Evolutionary conservation across 495 filamentous ascomycete species (phyloP).

Genomic region (Podospora australis): DNA sequence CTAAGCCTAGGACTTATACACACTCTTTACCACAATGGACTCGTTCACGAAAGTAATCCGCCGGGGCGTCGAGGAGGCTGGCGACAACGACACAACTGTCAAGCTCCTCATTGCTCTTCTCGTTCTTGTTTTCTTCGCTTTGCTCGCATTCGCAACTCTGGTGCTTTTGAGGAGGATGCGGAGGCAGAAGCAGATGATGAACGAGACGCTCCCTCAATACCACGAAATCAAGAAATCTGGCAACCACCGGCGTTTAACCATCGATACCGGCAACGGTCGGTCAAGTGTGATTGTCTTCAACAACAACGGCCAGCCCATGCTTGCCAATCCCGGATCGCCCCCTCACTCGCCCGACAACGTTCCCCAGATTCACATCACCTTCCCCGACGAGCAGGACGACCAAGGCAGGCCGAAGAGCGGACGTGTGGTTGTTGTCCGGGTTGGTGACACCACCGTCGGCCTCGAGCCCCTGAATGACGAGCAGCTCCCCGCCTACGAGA

Average conservation of each 20-base stretch:
- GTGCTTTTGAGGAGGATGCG: slow-evolving; percentile 59
- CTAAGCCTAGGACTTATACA: background rate
- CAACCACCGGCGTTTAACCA: slow-evolving; percentile 42
- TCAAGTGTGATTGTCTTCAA: slow-evolving; percentile 68
- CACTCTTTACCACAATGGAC: slow-evolving; percentile 37
- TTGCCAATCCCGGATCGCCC: slow-evolving; percentile 65
- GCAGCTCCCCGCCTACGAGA: slow-evolving; percentile 78
- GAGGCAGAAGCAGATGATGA: slow-evolving; percentile 41
- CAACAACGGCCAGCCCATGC: slow-evolving; percentile 62
- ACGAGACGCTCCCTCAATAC: slow-evolving; percentile 53
- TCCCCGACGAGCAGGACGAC: slow-evolving; percentile 91
- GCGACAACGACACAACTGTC: slow-evolving; percentile 48
- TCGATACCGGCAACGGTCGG: slow-evolving; percentile 58
- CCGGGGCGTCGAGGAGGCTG: slow-evolving; percentile 43
- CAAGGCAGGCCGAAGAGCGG: slow-evolving; percentile 78
- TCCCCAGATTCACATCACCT: slow-evolving; percentile 96
- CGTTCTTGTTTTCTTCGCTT: slow-evolving; percentile 61
- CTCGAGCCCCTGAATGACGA: slow-evolving; percentile 81
- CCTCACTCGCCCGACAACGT: slow-evolving; percentile 72
- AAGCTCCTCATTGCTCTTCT: slow-evolving; percentile 75
- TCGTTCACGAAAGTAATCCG: slow-evolving; percentile 42
- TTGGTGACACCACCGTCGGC: slow-evolving; percentile 82
- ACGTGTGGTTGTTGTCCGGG: slow-evolving; percentile 82
- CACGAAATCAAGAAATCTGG: slow-evolving; percentile 34
- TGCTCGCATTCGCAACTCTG: slow-evolving; percentile 60